These are phyloP conservation scores for Populus hybrid DNA, from an alignment of 441 rosid species.

Conservation along the genomic window DNA sequence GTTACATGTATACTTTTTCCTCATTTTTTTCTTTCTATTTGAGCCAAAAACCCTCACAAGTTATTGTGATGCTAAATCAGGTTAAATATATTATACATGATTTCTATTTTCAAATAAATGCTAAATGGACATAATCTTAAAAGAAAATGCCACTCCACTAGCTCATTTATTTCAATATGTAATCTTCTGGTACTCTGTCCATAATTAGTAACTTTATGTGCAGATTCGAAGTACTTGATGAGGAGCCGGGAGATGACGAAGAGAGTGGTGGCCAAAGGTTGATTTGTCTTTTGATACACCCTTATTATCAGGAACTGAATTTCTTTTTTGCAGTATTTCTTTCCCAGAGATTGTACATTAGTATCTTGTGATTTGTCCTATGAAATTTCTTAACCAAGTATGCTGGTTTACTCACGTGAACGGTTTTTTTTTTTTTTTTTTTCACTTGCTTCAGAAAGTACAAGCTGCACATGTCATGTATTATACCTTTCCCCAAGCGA, in stretches of 20 bases:
- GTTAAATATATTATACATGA: background rate
- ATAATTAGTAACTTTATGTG: constrained; percentile 10
- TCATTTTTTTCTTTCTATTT: background rate
- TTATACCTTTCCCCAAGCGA: constrained; percentile 85
- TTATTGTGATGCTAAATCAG: background rate
- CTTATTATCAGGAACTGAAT: background rate
- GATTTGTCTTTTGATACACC: constrained; percentile 4
- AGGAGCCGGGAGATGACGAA: constrained; percentile 96
- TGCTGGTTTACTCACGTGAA: background rate
- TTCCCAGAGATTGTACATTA: background rate
- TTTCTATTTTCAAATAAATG: background rate
- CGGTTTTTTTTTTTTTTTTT: constrained; percentile 5
- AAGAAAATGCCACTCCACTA: background rate
- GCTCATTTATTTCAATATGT: background rate
- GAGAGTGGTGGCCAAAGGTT: constrained; percentile 81
- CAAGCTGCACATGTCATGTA: constrained; percentile 72
- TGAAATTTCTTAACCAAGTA: background rate
- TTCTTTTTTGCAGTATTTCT: background rate
- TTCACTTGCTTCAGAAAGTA: constrained; percentile 54
- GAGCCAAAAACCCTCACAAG: background rate
- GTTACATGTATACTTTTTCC: background rate
- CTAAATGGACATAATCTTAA: background rate
- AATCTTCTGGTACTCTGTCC: background rate
- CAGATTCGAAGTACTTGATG: constrained; percentile 93
- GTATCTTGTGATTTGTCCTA: background rate